A percentile compares a stretch with the other conserved stretches of the same genome.
Conservation (phyloP, 345 rosid species). For the Syzygium jambos region DNA sequence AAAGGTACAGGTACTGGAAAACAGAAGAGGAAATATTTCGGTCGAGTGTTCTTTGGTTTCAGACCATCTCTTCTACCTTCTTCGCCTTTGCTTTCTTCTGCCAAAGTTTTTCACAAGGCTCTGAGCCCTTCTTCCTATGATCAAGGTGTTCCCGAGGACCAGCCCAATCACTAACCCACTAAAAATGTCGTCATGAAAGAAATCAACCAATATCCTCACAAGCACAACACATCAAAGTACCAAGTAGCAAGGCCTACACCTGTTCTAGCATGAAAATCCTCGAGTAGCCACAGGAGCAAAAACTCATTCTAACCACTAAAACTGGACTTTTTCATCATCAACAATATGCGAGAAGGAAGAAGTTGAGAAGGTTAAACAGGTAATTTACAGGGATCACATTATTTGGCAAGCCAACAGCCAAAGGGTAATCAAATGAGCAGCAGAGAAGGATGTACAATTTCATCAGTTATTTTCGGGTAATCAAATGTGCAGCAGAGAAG, state of each 20-base stretch:
- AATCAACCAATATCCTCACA: neutral
- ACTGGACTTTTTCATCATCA: neutral
- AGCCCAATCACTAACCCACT: neutral
- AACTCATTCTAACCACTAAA: neutral
- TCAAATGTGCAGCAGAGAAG: neutral
- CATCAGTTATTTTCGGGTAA: neutral
- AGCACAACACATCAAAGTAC: neutral
- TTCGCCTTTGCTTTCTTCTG: neutral
- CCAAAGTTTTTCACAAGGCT: neutral
- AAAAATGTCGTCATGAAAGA: neutral
- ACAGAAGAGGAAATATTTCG: neutral
- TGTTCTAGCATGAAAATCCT: neutral
- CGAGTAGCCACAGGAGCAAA: neutral
- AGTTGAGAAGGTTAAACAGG: neutral
- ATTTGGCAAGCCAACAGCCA: neutral
- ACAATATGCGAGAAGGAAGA: neutral
- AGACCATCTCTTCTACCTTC: neutral
- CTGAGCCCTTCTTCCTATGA: neutral
- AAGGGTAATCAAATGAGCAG: neutral
- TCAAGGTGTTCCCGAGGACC: neutral
- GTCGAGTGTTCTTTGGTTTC: neutral
- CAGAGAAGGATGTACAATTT: neutral
- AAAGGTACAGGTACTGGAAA: neutral
- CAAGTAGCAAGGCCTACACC: neutral
- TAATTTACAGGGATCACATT: neutral